phyloP scores from a whole-genome alignment of 225 moss, liverwort and hornwort genomes.

The Rhytidiadelphus loreus region DNA sequence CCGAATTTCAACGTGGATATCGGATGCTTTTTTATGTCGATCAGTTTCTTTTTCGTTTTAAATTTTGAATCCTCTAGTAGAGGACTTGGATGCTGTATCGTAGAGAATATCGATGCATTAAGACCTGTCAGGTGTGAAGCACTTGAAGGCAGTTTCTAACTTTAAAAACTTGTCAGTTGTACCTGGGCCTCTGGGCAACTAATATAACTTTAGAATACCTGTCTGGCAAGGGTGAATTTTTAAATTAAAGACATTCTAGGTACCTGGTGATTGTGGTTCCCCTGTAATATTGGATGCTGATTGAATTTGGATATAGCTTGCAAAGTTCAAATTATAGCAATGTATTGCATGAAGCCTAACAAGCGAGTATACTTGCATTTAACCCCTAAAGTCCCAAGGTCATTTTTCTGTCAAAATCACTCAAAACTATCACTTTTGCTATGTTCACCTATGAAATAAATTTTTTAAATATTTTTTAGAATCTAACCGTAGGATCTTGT shows the following conservation, averaged over 20 bases:
- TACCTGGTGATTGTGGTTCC: background rate
- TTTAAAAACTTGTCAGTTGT: background rate
- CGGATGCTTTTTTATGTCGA: background rate
- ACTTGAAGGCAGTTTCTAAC: background rate
- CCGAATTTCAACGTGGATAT: background rate
- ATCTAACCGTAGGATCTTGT: too few relatives aligned
- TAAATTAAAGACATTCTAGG: background rate
- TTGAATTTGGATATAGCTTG: background rate
- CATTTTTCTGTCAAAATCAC: too few relatives aligned
- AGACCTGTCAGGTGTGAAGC: background rate
- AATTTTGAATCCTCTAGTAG: background rate
- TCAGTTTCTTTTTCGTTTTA: background rate
- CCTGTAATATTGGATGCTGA: background rate
- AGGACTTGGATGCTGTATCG: background rate
- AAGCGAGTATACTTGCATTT: background rate
- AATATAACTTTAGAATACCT: background rate
- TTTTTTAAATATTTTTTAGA: too few relatives aligned
- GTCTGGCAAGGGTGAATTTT: too few relatives aligned
- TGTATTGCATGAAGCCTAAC: background rate
- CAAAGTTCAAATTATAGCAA: background rate
- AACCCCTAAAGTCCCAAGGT: accelerated
- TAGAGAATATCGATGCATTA: background rate
- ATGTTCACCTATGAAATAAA: too few relatives aligned
- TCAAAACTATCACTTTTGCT: too few relatives aligned
- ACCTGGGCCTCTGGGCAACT: background rate